Evolutionary conservation across 1,284 basidiomycete species (phyloP).

Genomic region (Porogramme epimiltina): DNA sequence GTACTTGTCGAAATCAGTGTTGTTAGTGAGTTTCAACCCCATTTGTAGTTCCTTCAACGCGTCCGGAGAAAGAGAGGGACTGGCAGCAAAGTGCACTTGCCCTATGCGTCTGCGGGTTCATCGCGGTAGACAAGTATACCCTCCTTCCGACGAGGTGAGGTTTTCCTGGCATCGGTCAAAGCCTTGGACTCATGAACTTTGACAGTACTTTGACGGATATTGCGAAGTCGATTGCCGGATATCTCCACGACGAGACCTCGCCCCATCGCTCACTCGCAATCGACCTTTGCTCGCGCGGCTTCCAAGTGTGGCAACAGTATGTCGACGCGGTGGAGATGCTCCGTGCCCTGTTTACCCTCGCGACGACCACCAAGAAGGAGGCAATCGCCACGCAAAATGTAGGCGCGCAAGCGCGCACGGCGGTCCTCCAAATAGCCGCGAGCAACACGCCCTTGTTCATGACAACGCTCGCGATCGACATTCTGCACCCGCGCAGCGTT

Average conservation of each 20-base stretch:
- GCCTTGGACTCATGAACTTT: neutral
- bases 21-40: constrained; percentile 8
- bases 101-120: constrained; percentile 79
- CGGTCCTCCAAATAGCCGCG: constrained; percentile 84
- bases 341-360: constrained; percentile 81
- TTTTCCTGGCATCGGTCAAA: neutral
- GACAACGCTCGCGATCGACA: constrained; percentile 91
- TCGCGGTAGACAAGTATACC: constrained; percentile 82
- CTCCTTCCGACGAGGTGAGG: constrained; percentile 72
- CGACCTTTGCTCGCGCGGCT: constrained; percentile 88
- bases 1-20: constrained; percentile 24
- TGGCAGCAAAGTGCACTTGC: constrained; percentile 63
- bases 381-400: constrained; percentile 62
- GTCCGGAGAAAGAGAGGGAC: constrained; percentile 56
- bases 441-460: constrained; percentile 91
- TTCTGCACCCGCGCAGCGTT: constrained; percentile 77
- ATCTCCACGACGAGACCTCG: constrained; percentile 73
- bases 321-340: constrained; percentile 91
- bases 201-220: constrained; percentile 82
- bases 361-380: constrained; percentile 75
- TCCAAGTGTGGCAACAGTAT: constrained; percentile 93
- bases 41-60: constrained; percentile 70
- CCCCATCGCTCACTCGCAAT: constrained; percentile 77
- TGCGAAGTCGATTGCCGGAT: constrained; percentile 78
- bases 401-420: constrained; percentile 71